phyloP scores from a whole-genome alignment of 2,329 filamentous ascomycete genomes.

The Penicillium sp. region DNA sequence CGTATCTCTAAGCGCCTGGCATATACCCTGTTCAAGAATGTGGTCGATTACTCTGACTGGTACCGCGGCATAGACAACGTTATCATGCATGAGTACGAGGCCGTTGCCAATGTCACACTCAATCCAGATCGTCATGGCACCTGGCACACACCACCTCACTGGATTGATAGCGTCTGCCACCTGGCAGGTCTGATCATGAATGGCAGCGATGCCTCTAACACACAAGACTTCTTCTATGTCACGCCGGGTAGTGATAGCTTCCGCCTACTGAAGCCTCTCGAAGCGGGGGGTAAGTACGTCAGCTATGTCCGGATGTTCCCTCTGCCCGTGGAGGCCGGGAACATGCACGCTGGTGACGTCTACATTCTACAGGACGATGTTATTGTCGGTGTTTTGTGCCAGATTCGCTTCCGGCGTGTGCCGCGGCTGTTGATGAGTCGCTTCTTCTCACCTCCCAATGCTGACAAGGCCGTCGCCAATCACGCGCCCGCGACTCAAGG shows the following conservation, averaged over 20 bases:
- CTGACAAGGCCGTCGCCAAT: neutral
- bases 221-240: constrained; percentile 35
- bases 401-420: neutral
- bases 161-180: constrained; percentile 43
- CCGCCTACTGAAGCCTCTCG: constrained; percentile 30
- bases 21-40: constrained; percentile 36
- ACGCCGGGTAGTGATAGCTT: constrained; percentile 37
- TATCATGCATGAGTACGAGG: constrained; percentile 35
- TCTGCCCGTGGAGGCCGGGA: constrained; percentile 7
- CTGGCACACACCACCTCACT: constrained; percentile 38
- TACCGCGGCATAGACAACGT: constrained; percentile 37
- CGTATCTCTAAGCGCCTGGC: constrained; percentile 36
- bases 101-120: constrained; percentile 34
- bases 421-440: neutral
- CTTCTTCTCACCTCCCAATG: constrained; percentile 14
- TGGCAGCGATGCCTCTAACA: constrained; percentile 28
- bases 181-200: constrained; percentile 43
- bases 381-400: constrained; percentile 27
- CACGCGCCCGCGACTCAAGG: neutral
- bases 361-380: constrained; percentile 39
- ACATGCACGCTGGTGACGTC: constrained; percentile 42
- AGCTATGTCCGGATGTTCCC: constrained; percentile 39
- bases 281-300: constrained; percentile 30
- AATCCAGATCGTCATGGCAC: constrained; percentile 24
- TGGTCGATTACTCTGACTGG: constrained; percentile 32